Evolutionary conservation across 2,329 filamentous ascomycete genomes (phyloP).

Genomic region (Diaporthe sp.): DNA sequence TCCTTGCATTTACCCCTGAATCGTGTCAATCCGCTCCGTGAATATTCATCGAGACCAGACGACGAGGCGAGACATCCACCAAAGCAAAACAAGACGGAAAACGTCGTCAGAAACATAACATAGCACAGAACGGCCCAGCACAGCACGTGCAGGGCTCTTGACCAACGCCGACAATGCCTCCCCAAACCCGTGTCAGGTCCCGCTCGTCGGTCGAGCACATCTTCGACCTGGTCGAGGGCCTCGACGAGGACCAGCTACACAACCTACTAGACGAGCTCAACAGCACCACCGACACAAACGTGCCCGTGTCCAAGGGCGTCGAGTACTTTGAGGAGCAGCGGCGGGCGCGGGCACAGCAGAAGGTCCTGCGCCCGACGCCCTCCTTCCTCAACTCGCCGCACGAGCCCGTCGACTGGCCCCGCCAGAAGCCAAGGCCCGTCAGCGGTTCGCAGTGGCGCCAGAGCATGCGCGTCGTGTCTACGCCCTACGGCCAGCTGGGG

Average conservation of each 20-base stretch:
- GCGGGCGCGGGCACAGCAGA: conserved; percentile 2
- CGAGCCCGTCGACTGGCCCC: conserved; percentile 41
- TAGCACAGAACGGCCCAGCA: neutral
- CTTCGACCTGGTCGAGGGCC: conserved; percentile 47
- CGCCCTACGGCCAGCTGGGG: conserved; percentile 33
- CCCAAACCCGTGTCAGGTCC: conserved; percentile 45
- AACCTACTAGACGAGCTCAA: conserved; percentile 48
- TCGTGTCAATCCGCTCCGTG: neutral
- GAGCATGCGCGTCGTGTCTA: conserved; percentile 40
- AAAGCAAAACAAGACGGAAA: neutral
- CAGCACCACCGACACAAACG: conserved; percentile 46
- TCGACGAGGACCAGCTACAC: conserved; percentile 49
- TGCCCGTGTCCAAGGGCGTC: conserved; percentile 48
- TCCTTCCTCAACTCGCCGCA: conserved; percentile 41
- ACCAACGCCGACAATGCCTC: conserved; percentile 37
- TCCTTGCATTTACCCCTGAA: conserved; percentile 19
- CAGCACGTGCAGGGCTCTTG: neutral
- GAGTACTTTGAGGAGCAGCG: conserved; percentile 46
- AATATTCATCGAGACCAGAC: neutral
- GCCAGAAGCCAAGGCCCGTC: conserved; percentile 40
- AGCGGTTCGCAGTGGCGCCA: conserved; percentile 41
- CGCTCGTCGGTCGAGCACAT: conserved; percentile 49
- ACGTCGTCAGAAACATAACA: neutral
- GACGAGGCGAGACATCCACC: neutral
- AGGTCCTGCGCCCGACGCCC: conserved; percentile 37